Evolutionary conservation across 768 basidiomycete species (phyloP), one percentile per base, ranked within the genome.

Genomic region (Boletus patriciae): DNA sequence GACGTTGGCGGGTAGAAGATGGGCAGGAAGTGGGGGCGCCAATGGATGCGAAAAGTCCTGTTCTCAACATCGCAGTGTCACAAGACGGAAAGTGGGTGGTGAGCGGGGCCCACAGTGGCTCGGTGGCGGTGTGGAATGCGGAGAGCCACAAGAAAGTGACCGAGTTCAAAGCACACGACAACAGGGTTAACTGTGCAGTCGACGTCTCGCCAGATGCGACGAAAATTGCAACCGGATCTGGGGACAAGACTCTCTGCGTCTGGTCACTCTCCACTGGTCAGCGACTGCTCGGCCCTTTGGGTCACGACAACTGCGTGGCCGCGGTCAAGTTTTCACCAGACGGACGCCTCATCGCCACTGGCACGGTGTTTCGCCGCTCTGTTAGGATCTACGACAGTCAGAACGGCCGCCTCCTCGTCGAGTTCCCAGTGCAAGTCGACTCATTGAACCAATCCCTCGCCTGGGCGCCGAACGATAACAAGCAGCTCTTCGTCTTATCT

Each of bases 401-500:
- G 18, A 12, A n/a, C 6, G 44, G 44, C 16, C 10, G 9, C 6
- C 31, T 29, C 6, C 38, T 51, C 12, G 15, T 34, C 16, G 25
- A 51, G 3, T 18, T 43, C 27, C 37, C 49, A 7, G 10, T 51
- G 18, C 4, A 15, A 27, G 43, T 54, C 31, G 4, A 2, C 21
- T n/a, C 37, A 1, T 11, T 4, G 1, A 43, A 54, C 8, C 51
- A 48, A 6, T 41, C 52, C 25, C 10, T 55, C 21, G 23, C 36
- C 7, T 37, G 36, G 36, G 13, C 36, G n/a, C n/a, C n/a, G 5
- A 18, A 16, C 5, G 25, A 44, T 27, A 27, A 9, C 46, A 42
- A 52, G 6, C 52, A 46, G n/a, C 43, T 59, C 25, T 59, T 54
- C 15, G 52, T 16, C 7, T n/a, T 31, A 6, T 53, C 51, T 8